Conservation (phyloP, 768 basidiomycete genomes). For the Lactarius evosmus region DNA sequence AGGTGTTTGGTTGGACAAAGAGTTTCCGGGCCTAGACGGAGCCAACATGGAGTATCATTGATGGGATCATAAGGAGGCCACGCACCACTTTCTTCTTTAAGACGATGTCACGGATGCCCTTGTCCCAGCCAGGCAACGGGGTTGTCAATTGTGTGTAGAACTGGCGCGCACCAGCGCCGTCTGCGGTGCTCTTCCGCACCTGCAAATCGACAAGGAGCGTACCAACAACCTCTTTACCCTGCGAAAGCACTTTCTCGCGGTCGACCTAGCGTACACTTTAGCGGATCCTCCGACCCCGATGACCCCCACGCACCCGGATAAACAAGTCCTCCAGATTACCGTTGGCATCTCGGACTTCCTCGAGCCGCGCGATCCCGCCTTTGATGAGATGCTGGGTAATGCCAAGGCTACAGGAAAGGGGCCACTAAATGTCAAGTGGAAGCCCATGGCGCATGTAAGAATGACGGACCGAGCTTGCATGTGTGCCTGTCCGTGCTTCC, state of each 20-base stretch:
- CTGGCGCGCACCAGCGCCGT: constrained; percentile 71
- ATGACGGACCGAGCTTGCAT: constrained; percentile 77
- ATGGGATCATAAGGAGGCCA: constrained; percentile 16
- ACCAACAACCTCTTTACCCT: constrained; percentile 65
- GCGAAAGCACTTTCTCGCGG: constrained; percentile 58
- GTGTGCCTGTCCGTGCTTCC: constrained; percentile 86
- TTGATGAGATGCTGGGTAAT: constrained; percentile 78
- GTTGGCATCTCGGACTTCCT: constrained; percentile 57
- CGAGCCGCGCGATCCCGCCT: constrained; percentile 64
- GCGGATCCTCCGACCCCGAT: constrained; percentile 1
- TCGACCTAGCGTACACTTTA: constrained; percentile 51
- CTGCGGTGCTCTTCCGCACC: constrained; percentile 82
- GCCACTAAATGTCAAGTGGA: constrained; percentile 5
- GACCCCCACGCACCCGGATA: constrained; percentile 47
- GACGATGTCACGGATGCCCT: constrained; percentile 73
- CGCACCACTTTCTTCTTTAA: constrained; percentile 73
- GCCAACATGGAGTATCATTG: neutral
- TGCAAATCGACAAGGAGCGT: constrained; percentile 78
- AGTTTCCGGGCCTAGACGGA: constrained; percentile 68
- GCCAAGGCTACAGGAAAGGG: constrained; percentile 52
- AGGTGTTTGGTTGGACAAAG: constrained; percentile 81
- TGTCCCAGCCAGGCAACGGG: constrained; percentile 68
- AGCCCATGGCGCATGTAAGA: neutral
- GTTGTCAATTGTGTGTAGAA: constrained; percentile 80
- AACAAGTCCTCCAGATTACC: constrained; percentile 65